Evolutionary conservation across 169 alveolate species (phyloP).

Genomic region (Plasmodium gaboni): DNA sequence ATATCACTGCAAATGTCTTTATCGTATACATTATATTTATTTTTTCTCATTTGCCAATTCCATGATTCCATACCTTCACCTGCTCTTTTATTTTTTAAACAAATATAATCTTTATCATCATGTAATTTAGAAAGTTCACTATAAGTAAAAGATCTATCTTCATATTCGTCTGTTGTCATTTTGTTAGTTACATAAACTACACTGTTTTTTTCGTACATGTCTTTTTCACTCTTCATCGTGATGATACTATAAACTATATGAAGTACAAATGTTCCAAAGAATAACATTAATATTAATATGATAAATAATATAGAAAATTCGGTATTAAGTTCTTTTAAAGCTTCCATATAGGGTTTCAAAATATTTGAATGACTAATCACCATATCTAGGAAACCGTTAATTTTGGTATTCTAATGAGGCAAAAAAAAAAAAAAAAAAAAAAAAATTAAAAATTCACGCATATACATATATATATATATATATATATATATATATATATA

Average conservation of each 20-base stretch:
- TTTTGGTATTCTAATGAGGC: constrained; percentile 16
- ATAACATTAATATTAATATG: constrained; percentile 31
- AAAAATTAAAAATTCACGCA: background rate
- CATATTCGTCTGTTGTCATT: constrained; percentile 75
- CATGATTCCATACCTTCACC: constrained; percentile 86
- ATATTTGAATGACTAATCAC: constrained; percentile 11
- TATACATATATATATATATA: background rate
- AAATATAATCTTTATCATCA: constrained; percentile 78
- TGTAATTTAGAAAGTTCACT: constrained; percentile 75
- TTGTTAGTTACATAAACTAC: constrained; percentile 75
- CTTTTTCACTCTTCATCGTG: constrained; percentile 39
- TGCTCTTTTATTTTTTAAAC: constrained; percentile 81
- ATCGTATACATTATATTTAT: constrained; percentile 23
- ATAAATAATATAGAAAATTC: constrained; percentile 62
- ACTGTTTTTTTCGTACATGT: constrained; percentile 11
- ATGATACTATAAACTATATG: constrained; percentile 38
- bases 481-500: background rate
- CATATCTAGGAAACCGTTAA: constrained; percentile 19
- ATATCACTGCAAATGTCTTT: constrained; percentile 69
- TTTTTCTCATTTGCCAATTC: constrained; percentile 86
- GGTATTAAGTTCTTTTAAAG: constrained; percentile 36
- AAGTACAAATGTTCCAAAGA: constrained; percentile 31
- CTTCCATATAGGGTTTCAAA: constrained; percentile 55
- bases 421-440: background rate
- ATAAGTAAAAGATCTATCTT: constrained; percentile 77